phyloP scores from a whole-genome alignment of 2,329 filamentous ascomycete genomes.

The Botrytis galanthina region DNA sequence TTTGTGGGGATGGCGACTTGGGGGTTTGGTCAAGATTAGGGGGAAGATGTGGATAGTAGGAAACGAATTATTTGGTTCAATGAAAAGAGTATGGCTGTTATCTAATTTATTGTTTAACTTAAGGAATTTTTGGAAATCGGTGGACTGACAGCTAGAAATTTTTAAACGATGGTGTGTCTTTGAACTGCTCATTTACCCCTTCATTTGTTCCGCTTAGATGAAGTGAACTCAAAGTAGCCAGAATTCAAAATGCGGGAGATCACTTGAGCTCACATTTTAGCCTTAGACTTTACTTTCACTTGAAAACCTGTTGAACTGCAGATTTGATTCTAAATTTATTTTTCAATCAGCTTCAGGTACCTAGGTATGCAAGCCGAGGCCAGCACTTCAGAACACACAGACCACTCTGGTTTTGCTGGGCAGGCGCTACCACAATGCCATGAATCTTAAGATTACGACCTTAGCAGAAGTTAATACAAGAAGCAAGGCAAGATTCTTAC shows the following conservation, averaged over 20 bases:
- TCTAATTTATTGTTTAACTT: neutral
- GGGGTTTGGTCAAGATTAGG: neutral
- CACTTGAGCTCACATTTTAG: neutral
- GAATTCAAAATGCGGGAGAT: neutral
- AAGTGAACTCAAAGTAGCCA: neutral
- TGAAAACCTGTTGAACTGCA: neutral
- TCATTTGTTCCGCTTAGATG: neutral
- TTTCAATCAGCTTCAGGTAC: neutral
- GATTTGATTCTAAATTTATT: neutral
- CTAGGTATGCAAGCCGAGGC: neutral
- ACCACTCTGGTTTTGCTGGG: neutral
- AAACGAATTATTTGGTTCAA: neutral
- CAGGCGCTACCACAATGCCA: neutral
- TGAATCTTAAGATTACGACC: neutral
- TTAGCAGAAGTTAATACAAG: neutral
- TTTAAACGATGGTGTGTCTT: neutral
- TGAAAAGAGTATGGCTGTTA: neutral
- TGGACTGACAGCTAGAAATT: neutral
- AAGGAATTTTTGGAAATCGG: too few species aligned
- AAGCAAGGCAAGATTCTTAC: neutral
- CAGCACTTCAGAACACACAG: neutral
- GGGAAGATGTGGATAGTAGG: too few species aligned
- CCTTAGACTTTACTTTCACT: neutral
- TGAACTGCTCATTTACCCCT: neutral
- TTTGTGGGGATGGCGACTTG: constrained; percentile 27